Percentiles rank a stretch among this genome's conserved stretches.
Conservation (phyloP, 257 asterid species). For the Cruciata laevipes region DNA sequence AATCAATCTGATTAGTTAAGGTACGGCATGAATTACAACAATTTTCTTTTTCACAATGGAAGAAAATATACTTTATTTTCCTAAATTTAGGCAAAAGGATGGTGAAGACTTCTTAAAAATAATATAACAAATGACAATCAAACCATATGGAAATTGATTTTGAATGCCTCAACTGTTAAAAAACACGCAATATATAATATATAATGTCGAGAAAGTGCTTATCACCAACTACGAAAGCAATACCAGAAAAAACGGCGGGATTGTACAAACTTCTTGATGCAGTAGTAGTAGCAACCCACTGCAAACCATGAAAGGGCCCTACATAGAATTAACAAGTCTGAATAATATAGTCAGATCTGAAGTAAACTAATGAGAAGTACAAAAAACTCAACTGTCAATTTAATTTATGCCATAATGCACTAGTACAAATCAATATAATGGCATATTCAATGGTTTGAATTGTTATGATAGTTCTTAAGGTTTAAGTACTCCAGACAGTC, state of each 20-base stretch:
- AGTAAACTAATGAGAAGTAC: not conserved
- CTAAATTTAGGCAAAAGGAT: not conserved
- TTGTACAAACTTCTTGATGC: constrained; percentile 86
- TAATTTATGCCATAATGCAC: not conserved
- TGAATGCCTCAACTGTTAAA: not conserved
- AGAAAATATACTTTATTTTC: not conserved
- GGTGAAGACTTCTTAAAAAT: not conserved
- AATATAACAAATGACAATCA: not conserved
- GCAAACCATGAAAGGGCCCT: constrained; percentile 99
- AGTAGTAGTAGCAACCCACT: constrained; percentile 94
- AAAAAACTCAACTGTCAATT: not conserved
- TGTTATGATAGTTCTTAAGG: not conserved
- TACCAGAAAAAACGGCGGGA: constrained; percentile 97
- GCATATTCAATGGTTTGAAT: not conserved
- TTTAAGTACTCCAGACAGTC: not conserved
- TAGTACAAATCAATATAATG: not conserved
- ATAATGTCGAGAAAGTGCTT: not conserved
- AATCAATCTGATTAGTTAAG: not conserved
- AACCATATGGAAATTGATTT: not conserved
- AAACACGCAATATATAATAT: not conserved
- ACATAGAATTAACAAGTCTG: constrained; percentile 24
- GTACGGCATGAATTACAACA: not conserved
- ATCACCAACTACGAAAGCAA: constrained; percentile 5
- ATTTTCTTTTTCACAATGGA: not conserved
- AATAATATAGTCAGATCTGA: constrained; percentile 6